Conservation (phyloP, 306 rosid species). For the Canavalia ensiformis region DNA sequence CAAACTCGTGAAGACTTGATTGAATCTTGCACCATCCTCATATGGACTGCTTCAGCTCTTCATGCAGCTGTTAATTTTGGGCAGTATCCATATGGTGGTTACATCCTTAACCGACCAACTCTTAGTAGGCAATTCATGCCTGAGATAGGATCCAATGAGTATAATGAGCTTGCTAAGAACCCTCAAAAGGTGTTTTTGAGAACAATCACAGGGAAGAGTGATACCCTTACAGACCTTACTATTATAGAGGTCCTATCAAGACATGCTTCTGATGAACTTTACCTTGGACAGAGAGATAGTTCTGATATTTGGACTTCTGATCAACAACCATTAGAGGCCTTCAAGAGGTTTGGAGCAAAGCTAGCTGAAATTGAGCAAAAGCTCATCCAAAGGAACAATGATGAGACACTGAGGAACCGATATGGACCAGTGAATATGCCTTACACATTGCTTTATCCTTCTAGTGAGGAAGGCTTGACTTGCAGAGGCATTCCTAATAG, state of each 20-base stretch:
- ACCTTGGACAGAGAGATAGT: slow-evolving; percentile 63
- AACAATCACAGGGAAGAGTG: slow-evolving; percentile 66
- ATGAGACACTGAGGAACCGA: slow-evolving; percentile 56
- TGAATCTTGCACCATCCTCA: slow-evolving; percentile 55
- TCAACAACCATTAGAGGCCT: slow-evolving; percentile 20
- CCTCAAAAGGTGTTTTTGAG: slow-evolving; percentile 59
- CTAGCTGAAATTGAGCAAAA: slow-evolving; percentile 45
- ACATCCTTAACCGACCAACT: slow-evolving; percentile 74
- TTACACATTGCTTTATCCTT: slow-evolving; percentile 79
- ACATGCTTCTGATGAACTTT: slow-evolving; percentile 69
- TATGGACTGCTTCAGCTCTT: slow-evolving; percentile 79
- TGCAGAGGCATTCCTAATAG: slow-evolving; percentile 84
- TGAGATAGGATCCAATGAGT: slow-evolving; percentile 61
- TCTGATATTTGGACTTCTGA: slow-evolving; percentile 50
- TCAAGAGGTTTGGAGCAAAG: slow-evolving; percentile 49
- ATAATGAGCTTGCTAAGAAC: slow-evolving; percentile 56
- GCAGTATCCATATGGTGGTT: slow-evolving; percentile 78
- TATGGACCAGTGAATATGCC: slow-evolving; percentile 74
- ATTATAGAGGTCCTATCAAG: slow-evolving; percentile 71
- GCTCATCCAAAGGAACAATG: slow-evolving; percentile 44
- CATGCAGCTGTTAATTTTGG: slow-evolving; percentile 81
- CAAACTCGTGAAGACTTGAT: slow-evolving; percentile 57
- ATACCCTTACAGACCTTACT: slow-evolving; percentile 61
- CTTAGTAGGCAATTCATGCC: slow-evolving; percentile 69
- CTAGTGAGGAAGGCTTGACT: slow-evolving; percentile 72